These are phyloP conservation scores for Noccaea caerulescens DNA, from an alignment of 345 rosid species.

Conservation along the genomic window DNA sequence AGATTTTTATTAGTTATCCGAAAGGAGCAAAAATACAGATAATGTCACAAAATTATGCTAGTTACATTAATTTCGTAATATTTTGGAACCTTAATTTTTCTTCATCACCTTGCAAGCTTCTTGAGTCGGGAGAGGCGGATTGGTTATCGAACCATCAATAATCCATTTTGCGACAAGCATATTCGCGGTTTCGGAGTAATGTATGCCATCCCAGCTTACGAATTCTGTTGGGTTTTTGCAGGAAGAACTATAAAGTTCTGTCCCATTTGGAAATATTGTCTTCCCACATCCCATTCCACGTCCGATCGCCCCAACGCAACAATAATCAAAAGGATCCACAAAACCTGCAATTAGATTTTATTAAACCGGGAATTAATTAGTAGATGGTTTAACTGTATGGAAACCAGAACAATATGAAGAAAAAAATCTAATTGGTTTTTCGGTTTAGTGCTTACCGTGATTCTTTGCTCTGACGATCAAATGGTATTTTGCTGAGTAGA, in stretches of 20 bases:
- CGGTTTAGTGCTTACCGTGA: slow-evolving; percentile 50
- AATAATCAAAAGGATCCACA: slow-evolving; percentile 62
- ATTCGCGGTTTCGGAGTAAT: slow-evolving; percentile 68
- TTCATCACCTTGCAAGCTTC: slow-evolving; percentile 26
- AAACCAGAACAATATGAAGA: background rate
- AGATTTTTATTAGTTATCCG: background rate
- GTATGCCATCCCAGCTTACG: slow-evolving; percentile 86
- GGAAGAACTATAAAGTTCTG: slow-evolving; percentile 61
- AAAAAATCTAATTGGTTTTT: background rate
- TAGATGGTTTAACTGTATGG: background rate
- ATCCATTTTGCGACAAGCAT: slow-evolving; percentile 52
- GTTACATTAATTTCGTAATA: slow-evolving; percentile 15
- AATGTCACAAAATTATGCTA: background rate
- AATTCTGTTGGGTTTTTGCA: slow-evolving; percentile 58
- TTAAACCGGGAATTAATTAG: background rate
- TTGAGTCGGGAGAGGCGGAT: slow-evolving; percentile 48
- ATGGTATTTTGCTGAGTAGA: slow-evolving; percentile 65
- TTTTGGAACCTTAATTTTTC: background rate
- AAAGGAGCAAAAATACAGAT: background rate
- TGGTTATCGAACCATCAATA: slow-evolving; percentile 54
- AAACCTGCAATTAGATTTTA: slow-evolving; percentile 55
- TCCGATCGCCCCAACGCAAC: slow-evolving; percentile 68
- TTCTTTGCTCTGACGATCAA: slow-evolving; percentile 54
- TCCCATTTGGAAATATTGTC: slow-evolving; percentile 62
- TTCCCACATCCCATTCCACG: slow-evolving; percentile 70